A percentile compares a stretch with the other conserved stretches of the same genome.
These are phyloP conservation scores for Rhododendron griersonianum DNA, from an alignment of 148 eudicot genomes.

Conservation along the genomic window DNA sequence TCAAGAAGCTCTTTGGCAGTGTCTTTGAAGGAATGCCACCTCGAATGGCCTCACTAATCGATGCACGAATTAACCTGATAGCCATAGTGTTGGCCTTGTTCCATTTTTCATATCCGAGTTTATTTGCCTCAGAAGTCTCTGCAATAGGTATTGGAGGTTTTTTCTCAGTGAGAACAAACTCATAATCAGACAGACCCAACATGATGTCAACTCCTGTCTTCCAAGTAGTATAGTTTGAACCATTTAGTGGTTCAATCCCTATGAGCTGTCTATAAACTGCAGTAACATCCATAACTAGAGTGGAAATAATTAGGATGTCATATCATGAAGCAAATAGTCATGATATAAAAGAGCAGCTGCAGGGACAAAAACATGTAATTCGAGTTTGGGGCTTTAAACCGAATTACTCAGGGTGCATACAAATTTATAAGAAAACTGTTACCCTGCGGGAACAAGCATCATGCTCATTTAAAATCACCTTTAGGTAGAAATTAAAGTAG, in stretches of 20 bases:
- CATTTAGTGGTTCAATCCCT: background rate
- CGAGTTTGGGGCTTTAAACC: background rate
- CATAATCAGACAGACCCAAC: background rate
- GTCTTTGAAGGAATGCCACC: background rate
- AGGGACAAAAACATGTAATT: background rate
- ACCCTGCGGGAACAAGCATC: background rate
- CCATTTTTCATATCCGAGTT: background rate
- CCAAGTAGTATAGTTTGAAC: background rate
- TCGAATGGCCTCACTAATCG: background rate
- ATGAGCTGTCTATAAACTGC: background rate
- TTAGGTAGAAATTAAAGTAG: background rate
- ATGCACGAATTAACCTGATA: background rate
- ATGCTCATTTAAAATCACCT: background rate
- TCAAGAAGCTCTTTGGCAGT: background rate
- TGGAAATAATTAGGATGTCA: background rate
- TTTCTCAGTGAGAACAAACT: background rate
- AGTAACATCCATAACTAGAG: background rate
- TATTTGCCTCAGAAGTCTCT: background rate
- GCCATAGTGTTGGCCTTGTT: background rate
- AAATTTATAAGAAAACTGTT: background rate
- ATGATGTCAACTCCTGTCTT: background rate
- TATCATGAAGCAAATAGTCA: background rate
- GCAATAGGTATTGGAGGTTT: background rate
- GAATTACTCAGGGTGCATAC: background rate
- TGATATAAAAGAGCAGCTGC: background rate